These are phyloP conservation scores for Panaeolus papilionaceus DNA, from an alignment of 768 basidiomycete genomes.

Conservation along the genomic window DNA sequence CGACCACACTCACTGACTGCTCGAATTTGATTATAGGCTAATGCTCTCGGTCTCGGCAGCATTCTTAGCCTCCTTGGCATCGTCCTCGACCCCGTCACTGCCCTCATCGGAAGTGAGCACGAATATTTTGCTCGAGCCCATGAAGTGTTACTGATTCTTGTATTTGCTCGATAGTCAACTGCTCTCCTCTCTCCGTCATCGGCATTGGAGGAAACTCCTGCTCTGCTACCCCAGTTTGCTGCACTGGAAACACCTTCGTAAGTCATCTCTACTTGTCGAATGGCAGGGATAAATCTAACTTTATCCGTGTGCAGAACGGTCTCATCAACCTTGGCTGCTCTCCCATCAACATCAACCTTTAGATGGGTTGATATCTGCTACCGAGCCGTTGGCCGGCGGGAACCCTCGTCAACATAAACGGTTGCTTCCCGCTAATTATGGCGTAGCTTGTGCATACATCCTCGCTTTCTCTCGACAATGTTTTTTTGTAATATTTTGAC, in stretches of 20 bases:
- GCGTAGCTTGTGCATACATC: neutral
- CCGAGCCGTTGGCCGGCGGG: neutral
- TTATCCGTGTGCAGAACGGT: slow-evolving; percentile 4
- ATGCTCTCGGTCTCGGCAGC: slow-evolving; percentile 8
- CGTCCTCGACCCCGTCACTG: slow-evolving; percentile 14
- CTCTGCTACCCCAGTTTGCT: slow-evolving; percentile 14
- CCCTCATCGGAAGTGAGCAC: slow-evolving; percentile 12
- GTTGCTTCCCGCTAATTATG: neutral
- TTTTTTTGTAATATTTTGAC: neutral
- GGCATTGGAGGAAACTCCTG: slow-evolving; percentile 12
- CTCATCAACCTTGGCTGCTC: slow-evolving; percentile 23
- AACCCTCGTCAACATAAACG: neutral
- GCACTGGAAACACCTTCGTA: slow-evolving; percentile 16
- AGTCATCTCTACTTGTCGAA: neutral
- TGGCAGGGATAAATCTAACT: neutral
- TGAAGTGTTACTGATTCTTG: neutral
- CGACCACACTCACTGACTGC: neutral
- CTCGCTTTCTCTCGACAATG: no score
- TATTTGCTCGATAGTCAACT: neutral
- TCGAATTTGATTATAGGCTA: neutral
- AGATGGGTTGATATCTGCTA: neutral
- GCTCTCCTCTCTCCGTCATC: slow-evolving; percentile 8
- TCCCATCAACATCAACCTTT: slow-evolving; percentile 30
- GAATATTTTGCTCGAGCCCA: neutral
- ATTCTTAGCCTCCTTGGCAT: slow-evolving; percentile 12